phyloP scores from a whole-genome alignment of 441 rosid genomes.

The Populus tomentosa region DNA sequence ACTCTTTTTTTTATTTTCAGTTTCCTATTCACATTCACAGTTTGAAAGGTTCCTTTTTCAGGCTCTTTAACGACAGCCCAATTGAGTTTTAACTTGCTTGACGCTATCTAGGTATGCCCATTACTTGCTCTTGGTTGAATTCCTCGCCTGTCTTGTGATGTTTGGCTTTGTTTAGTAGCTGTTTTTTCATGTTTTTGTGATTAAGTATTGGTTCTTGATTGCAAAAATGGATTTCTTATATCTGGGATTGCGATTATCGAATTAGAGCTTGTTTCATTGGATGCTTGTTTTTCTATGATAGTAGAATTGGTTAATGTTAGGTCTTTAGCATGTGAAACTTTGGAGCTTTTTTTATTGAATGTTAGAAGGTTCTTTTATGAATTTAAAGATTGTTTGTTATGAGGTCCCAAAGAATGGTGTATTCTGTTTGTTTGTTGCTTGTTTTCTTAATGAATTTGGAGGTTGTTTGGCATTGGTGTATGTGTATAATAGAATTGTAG shows the following conservation, averaged over 20 bases:
- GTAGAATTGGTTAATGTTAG: constrained; percentile 12
- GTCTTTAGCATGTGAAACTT: constrained; percentile 3
- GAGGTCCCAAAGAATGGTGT: not conserved
- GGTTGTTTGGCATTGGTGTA: not conserved
- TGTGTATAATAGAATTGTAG: not conserved
- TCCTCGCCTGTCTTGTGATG: not conserved
- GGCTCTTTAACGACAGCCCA: constrained; percentile 1
- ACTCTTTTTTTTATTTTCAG: not conserved
- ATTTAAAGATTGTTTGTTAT: constrained; percentile 1
- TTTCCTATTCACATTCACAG: constrained; percentile 1
- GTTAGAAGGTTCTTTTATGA: not conserved
- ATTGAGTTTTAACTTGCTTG: not conserved
- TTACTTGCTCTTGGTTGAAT: constrained; percentile 9
- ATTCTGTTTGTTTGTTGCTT: constrained; percentile 7
- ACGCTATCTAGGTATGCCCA: constrained; percentile 7
- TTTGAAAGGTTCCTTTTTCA: not conserved
- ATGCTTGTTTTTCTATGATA: constrained; percentile 3
- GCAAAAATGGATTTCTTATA: not conserved
- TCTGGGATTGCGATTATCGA: constrained; percentile 16
- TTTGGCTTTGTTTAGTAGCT: constrained; percentile 3
- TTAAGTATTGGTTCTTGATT: constrained; percentile 1
- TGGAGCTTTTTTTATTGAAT: constrained; percentile 12
- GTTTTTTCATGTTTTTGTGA: not conserved
- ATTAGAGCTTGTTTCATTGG: constrained; percentile 10
- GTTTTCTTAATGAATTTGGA: constrained; percentile 6